Evolutionary conservation across 2,329 filamentous ascomycete species (phyloP).

Genomic region (Trichoderma atroviride): DNA sequence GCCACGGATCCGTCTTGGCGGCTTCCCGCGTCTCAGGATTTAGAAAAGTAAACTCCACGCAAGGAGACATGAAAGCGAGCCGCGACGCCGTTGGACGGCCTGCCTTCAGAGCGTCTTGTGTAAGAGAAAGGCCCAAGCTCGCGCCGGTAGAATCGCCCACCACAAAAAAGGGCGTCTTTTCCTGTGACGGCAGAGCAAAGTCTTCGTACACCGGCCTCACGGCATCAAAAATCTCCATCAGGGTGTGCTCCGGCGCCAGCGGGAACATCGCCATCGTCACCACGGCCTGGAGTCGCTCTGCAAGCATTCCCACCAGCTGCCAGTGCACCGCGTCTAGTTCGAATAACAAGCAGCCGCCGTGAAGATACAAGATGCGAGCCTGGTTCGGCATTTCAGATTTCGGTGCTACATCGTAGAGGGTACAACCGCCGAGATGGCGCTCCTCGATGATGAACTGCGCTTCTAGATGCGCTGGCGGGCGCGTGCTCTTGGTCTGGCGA

Average conservation of each 20-base stretch:
- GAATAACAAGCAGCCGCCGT: conserved; percentile 39
- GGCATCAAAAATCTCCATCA: conserved; percentile 39
- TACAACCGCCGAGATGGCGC: conserved; percentile 28
- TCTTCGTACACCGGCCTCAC: conserved; percentile 40
- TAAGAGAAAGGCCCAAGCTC: conserved; percentile 38
- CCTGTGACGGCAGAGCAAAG: conserved; percentile 34
- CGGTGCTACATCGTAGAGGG: conserved; percentile 37
- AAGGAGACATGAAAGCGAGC: conserved; percentile 38
- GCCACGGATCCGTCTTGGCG: conserved; percentile 35
- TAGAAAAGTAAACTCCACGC: conserved; percentile 36
- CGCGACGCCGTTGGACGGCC: conserved; percentile 34
- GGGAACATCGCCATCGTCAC: conserved; percentile 41
- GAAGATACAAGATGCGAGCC: conserved; percentile 38
- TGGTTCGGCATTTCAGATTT: conserved; percentile 37
- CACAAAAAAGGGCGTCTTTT: conserved; percentile 36
- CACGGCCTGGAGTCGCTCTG: conserved; percentile 37
- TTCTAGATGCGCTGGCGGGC: conserved; percentile 34
- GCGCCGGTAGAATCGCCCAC: conserved; percentile 40
- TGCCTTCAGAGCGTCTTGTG: conserved; percentile 35
- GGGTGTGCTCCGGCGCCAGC: conserved; percentile 37
- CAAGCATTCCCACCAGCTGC: conserved; percentile 35
- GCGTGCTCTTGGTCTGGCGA: conserved; percentile 30
- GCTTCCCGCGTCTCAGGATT: conserved; percentile 35
- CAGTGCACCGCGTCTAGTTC: conserved; percentile 37
- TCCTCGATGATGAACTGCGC: conserved; percentile 35